Conservation (phyloP, 139 green algal species). For the Desmodesmus armatus region DNA sequence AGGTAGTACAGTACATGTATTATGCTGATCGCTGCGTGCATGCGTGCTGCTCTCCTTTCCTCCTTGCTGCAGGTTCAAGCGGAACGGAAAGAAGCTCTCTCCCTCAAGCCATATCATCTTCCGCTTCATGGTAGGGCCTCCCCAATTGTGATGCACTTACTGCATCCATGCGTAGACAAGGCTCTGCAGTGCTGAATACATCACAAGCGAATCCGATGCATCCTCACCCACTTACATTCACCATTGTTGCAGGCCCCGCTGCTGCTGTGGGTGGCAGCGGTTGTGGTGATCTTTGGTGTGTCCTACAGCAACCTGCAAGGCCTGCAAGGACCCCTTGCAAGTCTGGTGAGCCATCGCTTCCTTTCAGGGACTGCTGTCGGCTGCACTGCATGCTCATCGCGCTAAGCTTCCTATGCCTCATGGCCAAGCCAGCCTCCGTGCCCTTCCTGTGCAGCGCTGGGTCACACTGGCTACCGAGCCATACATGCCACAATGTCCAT, state of each 20-base stretch:
- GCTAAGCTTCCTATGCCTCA: too few relatives aligned
- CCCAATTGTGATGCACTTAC: neutral
- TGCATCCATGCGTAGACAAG: neutral
- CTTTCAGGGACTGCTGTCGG: too few relatives aligned
- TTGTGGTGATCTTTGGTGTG: constrained; percentile 36
- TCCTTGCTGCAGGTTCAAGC: too few relatives aligned
- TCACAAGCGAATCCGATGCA: neutral
- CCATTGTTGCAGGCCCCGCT: constrained; percentile 39
- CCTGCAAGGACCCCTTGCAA: constrained; percentile 48
- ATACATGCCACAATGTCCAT: too few relatives aligned
- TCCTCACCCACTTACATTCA: neutral
- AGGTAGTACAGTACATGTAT: too few relatives aligned
- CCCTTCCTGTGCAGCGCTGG: too few relatives aligned
- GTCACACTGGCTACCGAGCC: too few relatives aligned
- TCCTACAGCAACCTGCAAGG: constrained; percentile 35
- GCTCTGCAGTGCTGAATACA: neutral
- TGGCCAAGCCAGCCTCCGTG: too few relatives aligned
- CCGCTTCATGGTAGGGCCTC: constrained; percentile 21
- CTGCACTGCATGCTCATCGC: too few relatives aligned
- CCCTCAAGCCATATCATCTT: neutral
- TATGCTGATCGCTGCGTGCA: too few relatives aligned
- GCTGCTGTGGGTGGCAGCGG: constrained; percentile 39
- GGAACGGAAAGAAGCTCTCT: constrained; percentile 34
- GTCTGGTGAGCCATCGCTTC: constrained; percentile 14
- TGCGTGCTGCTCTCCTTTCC: too few relatives aligned